phyloP scores from a whole-genome alignment of 164 flowering plant genomes.

The Euptelea pleiosperma region DNA sequence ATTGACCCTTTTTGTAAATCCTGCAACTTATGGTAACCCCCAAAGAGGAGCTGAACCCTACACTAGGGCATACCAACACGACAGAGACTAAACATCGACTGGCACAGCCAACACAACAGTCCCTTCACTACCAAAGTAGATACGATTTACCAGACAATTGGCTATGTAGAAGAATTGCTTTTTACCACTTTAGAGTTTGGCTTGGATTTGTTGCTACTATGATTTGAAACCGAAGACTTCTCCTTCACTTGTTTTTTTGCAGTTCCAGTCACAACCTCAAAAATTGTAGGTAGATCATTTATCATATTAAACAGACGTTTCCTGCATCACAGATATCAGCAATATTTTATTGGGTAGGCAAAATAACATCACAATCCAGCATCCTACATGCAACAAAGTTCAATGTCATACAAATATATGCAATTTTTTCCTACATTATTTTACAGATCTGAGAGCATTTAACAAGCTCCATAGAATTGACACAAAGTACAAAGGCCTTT shows the following conservation, averaged over 20 bases:
- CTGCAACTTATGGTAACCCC: no score
- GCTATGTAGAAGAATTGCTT: not conserved
- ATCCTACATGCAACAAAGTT: conserved; percentile 1
- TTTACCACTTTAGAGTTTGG: conserved; percentile 57
- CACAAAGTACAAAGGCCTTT: no score
- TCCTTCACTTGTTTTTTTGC: conserved; percentile 72
- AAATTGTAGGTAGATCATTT: conserved; percentile 82
- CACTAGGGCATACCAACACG: no score
- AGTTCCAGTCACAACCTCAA: conserved; percentile 72
- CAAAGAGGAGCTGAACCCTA: no score
- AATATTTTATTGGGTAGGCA: not conserved
- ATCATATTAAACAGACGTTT: conserved; percentile 75
- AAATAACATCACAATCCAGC: no score
- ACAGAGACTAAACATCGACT: no score
- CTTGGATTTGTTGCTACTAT: conserved; percentile 69
- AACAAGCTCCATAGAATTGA: no score
- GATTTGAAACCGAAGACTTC: conserved; percentile 57
- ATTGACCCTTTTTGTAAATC: no score
- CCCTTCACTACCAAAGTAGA: not conserved
- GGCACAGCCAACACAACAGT: not conserved
- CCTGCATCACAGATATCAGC: conserved; percentile 42
- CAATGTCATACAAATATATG: no score
- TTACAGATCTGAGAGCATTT: no score
- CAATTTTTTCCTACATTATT: no score
- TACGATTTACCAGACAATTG: not conserved